Evolutionary conservation across 2,329 filamentous ascomycete genomes (phyloP).

Genomic region (Scorias spongiosa): DNA sequence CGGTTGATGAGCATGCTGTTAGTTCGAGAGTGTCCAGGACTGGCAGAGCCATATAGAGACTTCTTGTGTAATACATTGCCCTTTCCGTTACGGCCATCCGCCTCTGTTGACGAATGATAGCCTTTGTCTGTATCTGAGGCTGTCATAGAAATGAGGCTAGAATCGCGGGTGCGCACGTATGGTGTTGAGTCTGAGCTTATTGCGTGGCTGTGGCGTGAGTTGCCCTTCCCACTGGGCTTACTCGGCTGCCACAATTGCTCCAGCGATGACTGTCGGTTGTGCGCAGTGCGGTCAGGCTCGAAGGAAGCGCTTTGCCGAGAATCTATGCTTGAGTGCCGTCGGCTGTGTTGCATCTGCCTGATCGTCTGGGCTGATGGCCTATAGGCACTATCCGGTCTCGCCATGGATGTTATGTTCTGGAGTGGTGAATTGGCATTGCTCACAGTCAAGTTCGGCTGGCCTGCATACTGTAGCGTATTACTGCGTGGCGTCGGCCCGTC

Average conservation of each 20-base stretch:
- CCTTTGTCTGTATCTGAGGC: conserved; percentile 60
- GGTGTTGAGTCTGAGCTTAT: conserved; percentile 16
- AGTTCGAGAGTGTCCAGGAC: conserved; percentile 44
- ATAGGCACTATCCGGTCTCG: conserved; percentile 17
- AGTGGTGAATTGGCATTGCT: conserved; percentile 12
- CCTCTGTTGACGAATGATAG: conserved; percentile 84
- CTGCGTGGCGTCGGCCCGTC: neutral
- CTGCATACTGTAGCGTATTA: conserved; percentile 1
- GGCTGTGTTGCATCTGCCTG: conserved; percentile 53
- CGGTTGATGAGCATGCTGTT: conserved; percentile 39
- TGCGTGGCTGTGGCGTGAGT: conserved; percentile 9
- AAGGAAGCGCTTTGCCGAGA: conserved; percentile 31
- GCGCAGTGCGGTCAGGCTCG: conserved; percentile 18
- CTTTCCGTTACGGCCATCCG: conserved; percentile 52
- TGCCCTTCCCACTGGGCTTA: conserved; percentile 1
- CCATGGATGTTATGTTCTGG: conserved; percentile 18
- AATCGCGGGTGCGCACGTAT: conserved; percentile 14
- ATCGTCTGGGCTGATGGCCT: conserved; percentile 22
- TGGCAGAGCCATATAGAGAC: conserved; percentile 22
- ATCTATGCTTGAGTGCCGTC: conserved; percentile 78
- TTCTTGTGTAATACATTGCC: conserved; percentile 66
- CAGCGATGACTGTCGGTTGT: conserved; percentile 43
- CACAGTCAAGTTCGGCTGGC: neutral
- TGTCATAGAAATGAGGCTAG: conserved; percentile 14
- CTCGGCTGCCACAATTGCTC: conserved; percentile 37